Evolutionary conservation across 306 rosid species (phyloP), one percentile per base, ranked within the genome.

Genomic region (Gillenia trifoliata): DNA sequence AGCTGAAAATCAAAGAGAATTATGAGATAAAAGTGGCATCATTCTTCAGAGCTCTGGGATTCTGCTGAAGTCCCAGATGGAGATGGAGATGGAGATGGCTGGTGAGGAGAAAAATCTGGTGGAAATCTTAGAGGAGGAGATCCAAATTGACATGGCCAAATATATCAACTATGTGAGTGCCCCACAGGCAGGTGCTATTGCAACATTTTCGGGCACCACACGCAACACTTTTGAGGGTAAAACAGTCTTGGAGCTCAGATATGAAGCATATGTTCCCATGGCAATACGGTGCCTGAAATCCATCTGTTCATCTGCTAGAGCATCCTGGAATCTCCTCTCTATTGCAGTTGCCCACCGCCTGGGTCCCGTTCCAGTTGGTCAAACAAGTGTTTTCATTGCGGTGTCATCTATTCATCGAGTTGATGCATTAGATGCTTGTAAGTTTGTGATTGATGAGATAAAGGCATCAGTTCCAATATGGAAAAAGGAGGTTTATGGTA

Each of bases 381-480:
- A 86, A 85, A 84, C 89, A 2, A 93, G 98, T 30, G 85, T 93
- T 70, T 91, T 91, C 63, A 66, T 89, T 5, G 94, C 95, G 0
- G 84, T 86, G 76, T 89, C 97, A 1, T 69, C 98, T 7, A 88
- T 87, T 31, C 97, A 93, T 81, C 80, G 98, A 74, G 92, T 62
- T 11, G 94, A 90, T 85, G 96, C 96, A 36, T 78, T 93, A 45
- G 97, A 88, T 45, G 90, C 97, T 23, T 91, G 97, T 72, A 86
- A 83, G 65, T 93, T 84, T 82, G 70, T 89, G 77, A 93, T 93
- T 49, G 94, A 93, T 73, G 98, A 91, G 84, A 3, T 91, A 47
- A 93, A 93, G 86, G 94, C 97, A 7, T 79, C 84, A 0, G 97
- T 93, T 75, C 97, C 98, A 54, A 93, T 93, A 80, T 93, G 98